These are phyloP conservation scores for Xylaria castorea DNA, from an alignment of 495 filamentous ascomycete genomes.

Conservation along the genomic window DNA sequence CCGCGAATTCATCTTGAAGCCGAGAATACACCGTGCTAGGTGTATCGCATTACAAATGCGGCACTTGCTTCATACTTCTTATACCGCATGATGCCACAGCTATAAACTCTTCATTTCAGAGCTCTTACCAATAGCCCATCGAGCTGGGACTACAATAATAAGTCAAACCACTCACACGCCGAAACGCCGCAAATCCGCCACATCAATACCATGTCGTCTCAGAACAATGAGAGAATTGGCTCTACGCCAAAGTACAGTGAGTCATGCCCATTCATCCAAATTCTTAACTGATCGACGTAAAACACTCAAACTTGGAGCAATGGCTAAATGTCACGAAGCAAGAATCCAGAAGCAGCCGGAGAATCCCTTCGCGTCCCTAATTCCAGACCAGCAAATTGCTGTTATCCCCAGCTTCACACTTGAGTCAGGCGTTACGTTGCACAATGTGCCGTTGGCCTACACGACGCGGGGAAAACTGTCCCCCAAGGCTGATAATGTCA, in stretches of 20 bases:
- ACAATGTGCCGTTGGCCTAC: conserved; percentile 93
- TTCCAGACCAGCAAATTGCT: conserved; percentile 83
- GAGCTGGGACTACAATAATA: not conserved
- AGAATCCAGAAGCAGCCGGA: conserved; percentile 73
- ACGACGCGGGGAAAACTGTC: conserved; percentile 82
- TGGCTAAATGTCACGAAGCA: conserved; percentile 66
- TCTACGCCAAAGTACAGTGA: conserved; percentile 48
- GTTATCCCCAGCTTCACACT: conserved; percentile 90
- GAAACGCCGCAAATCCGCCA: not conserved
- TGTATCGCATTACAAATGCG: not conserved
- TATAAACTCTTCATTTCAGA: not conserved
- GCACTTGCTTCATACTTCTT: conserved; percentile 7
- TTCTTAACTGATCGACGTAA: not conserved
- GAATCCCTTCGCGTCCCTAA: conserved; percentile 87
- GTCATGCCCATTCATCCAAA: conserved; percentile 28
- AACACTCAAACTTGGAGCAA: conserved; percentile 24
- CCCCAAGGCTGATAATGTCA: conserved; percentile 79
- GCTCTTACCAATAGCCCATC: not conserved
- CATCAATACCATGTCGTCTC: conserved; percentile 29
- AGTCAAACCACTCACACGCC: not conserved
- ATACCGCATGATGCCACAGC: not conserved
- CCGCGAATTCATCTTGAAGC: not conserved
- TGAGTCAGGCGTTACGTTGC: conserved; percentile 86
- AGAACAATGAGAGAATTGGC: not conserved
- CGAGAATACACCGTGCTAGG: conserved; percentile 13